Conservation (phyloP, 2,329 filamentous ascomycete species). For the Microsporum audouinii region DNA sequence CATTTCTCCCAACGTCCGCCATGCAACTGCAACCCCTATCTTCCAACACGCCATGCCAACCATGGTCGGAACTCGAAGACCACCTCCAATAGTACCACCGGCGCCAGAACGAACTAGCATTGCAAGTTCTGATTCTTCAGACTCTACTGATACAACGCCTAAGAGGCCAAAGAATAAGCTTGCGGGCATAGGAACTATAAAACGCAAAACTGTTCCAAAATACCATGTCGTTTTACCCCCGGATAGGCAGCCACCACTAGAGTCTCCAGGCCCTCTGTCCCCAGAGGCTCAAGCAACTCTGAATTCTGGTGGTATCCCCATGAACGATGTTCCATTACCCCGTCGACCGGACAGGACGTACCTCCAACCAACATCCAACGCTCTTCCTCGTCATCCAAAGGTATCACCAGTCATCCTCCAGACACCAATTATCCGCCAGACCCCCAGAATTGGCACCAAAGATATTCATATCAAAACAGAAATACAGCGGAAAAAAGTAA, state of each 20-base stretch:
- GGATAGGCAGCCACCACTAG: slow-evolving; percentile 40
- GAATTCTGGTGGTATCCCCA: slow-evolving; percentile 45
- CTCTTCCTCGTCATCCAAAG: slow-evolving; percentile 23
- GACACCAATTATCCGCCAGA: not conserved
- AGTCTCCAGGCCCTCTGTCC: slow-evolving; percentile 51
- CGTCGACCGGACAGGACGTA: slow-evolving; percentile 25
- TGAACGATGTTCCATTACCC: slow-evolving; percentile 49
- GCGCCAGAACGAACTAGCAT: not conserved
- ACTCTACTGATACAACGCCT: not conserved
- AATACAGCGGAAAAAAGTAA: slow-evolving; percentile 45
- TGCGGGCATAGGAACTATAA: not conserved
- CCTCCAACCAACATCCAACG: slow-evolving; percentile 23
- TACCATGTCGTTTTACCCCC: slow-evolving; percentile 51
- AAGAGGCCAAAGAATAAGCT: not conserved
- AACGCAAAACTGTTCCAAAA: slow-evolving; percentile 23
- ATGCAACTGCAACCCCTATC: slow-evolving; percentile 21
- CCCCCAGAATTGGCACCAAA: slow-evolving; percentile 21
- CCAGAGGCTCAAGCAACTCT: slow-evolving; percentile 52
- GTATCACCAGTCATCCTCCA: not conserved
- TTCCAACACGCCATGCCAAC: slow-evolving; percentile 12
- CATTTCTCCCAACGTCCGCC: slow-evolving; percentile 21
- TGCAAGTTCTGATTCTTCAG: not conserved
- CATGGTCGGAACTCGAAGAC: slow-evolving; percentile 2
- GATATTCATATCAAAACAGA: slow-evolving; percentile 30
- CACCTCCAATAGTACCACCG: slow-evolving; percentile 2